These are phyloP conservation scores for Trichoderma guizhouense DNA, from an alignment of 2,329 filamentous ascomycete species.

Conservation along the genomic window DNA sequence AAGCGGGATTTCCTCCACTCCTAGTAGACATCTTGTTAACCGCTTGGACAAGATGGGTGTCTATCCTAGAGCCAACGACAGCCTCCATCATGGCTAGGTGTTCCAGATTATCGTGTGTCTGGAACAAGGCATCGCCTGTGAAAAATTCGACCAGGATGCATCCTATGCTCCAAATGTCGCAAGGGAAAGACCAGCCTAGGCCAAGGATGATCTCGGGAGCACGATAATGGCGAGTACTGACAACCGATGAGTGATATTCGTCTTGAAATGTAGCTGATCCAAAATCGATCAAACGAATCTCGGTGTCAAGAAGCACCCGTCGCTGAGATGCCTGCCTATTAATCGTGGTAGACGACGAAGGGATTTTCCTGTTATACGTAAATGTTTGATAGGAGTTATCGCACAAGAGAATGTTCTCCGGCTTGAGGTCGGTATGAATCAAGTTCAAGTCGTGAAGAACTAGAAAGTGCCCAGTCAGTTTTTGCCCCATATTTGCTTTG, in stretches of 20 bases:
- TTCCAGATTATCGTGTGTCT: conserved; percentile 70
- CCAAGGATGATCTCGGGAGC: conserved; percentile 69
- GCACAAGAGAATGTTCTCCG: conserved; percentile 67
- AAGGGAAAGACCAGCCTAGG: conserved; percentile 68
- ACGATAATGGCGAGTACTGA: conserved; percentile 67
- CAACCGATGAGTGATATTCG: conserved; percentile 69
- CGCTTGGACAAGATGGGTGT: conserved; percentile 51
- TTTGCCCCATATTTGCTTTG: neutral
- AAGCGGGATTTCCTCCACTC: conserved; percentile 57
- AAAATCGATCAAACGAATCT: conserved; percentile 69
- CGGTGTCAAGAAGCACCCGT: conserved; percentile 63
- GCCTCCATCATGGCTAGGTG: conserved; percentile 75
- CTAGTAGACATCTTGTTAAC: conserved; percentile 52
- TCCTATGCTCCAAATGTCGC: conserved; percentile 72
- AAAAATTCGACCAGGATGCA: conserved; percentile 71
- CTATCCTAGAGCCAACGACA: conserved; percentile 59
- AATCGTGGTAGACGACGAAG: conserved; percentile 60
- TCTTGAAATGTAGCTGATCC: conserved; percentile 70
- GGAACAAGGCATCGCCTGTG: conserved; percentile 67
- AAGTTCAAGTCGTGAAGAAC: conserved; percentile 95
- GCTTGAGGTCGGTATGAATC: conserved; percentile 82
- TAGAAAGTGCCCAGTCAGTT: conserved; percentile 33
- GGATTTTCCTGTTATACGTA: conserved; percentile 67
- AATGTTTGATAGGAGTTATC: conserved; percentile 66
- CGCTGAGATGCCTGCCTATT: conserved; percentile 61